These are phyloP conservation scores for Wickerhamomyces sp. DNA, from an alignment of 1,139 yeast genomes.

Conservation along the genomic window DNA sequence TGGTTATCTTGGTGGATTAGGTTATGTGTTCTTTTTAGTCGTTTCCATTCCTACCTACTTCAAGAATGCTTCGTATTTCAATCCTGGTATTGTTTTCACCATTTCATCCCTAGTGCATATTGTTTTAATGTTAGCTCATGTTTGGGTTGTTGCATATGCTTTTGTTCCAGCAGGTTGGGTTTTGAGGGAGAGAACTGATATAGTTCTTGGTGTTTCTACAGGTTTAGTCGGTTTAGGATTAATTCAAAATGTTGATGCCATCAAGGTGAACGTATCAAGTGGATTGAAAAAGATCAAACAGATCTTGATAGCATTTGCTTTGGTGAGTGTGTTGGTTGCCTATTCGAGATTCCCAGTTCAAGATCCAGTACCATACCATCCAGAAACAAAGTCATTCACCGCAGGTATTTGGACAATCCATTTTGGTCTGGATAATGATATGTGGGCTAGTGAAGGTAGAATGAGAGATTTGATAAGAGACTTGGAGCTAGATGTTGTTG, in stretches of 20 bases:
- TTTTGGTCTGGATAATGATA: conserved; percentile 92
- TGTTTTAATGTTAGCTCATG: conserved; percentile 68
- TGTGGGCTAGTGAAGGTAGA: conserved; percentile 95
- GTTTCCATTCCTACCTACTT: conserved; percentile 63
- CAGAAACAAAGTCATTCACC: conserved; percentile 70
- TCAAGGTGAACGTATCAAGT: conserved; percentile 7
- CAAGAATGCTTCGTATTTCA: conserved; percentile 51
- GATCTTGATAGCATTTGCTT: conserved; percentile 12
- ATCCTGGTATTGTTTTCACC: conserved; percentile 56
- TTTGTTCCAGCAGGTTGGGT: conserved; percentile 93
- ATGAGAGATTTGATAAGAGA: conserved; percentile 82
- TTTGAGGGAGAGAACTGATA: conserved; percentile 82
- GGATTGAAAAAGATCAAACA: conserved; percentile 17
- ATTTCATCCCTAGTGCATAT: conserved; percentile 53
- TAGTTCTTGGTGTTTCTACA: conserved; percentile 56
- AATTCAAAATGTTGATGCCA: conserved; percentile 3
- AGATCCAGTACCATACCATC: conserved; percentile 71
- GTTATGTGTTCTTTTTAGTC: conserved; percentile 59
- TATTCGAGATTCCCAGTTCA: conserved; percentile 55
- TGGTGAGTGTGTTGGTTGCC: conserved; percentile 36
- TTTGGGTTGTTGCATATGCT: conserved; percentile 97
- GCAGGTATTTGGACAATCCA: conserved; percentile 99
- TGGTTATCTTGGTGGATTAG: conserved; percentile 77
- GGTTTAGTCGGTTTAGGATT: conserved; percentile 37
- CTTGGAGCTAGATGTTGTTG: conserved; percentile 86